phyloP scores from a whole-genome alignment of 208 protist genomes.

The Polymyxa betae region DNA sequence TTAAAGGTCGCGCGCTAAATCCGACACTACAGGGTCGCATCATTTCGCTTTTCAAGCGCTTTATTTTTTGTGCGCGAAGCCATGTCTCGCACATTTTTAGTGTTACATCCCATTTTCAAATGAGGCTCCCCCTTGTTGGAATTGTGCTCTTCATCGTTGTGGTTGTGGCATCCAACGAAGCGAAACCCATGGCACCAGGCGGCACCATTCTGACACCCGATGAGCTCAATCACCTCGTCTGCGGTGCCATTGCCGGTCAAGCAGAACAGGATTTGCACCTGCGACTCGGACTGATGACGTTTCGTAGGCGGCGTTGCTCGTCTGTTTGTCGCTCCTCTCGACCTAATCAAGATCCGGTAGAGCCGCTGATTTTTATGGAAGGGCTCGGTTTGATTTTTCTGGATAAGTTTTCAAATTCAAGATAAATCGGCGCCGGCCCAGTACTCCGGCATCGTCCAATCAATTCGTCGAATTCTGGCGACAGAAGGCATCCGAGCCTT shows the following conservation, averaged over 20 bases:
- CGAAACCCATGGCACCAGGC: no score
- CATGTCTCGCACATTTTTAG: no score
- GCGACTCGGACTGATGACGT: not conserved
- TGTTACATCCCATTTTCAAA: no score
- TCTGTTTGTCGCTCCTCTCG: not conserved
- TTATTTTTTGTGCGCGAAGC: no score
- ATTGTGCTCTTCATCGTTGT: no score
- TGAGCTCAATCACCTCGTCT: not conserved
- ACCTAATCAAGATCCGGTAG: slow-evolving; percentile 45
- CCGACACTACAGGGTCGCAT: no score
- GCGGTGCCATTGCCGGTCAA: not conserved
- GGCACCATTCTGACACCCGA: not conserved
- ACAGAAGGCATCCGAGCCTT: not conserved
- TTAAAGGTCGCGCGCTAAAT: no score
- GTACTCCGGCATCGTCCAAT: slow-evolving; percentile 31
- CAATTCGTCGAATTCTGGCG: not conserved
- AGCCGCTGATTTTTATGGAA: not conserved
- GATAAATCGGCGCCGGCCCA: not conserved
- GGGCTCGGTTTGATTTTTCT: not conserved
- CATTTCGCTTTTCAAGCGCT: no score
- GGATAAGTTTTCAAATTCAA: slow-evolving; percentile 25
- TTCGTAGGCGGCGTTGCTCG: slow-evolving; percentile 33
- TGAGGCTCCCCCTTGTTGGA: no score
- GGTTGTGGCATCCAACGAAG: no score
- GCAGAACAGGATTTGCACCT: not conserved